Conservation (phyloP, 768 basidiomycete genomes). For the Mycena epipterygia region DNA sequence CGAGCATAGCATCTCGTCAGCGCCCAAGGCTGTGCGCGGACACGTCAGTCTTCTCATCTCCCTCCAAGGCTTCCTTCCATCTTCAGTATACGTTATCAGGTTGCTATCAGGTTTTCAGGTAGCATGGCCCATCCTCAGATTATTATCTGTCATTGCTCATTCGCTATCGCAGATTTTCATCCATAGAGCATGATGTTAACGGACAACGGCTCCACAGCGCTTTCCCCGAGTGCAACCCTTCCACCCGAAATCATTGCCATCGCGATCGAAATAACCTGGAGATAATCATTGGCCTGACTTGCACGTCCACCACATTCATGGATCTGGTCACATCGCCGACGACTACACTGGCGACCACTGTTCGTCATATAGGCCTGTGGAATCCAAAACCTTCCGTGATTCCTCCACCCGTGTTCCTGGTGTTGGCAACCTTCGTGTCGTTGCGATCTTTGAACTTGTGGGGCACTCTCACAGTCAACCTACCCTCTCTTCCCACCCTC, state of each 20-base stretch:
- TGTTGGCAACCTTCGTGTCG: neutral
- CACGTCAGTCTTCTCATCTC: too few relatives aligned
- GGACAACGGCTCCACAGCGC: too few relatives aligned
- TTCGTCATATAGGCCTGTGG: neutral
- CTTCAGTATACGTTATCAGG: too few relatives aligned
- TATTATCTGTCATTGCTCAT: too few relatives aligned
- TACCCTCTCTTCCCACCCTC: neutral
- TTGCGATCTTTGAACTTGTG: neutral
- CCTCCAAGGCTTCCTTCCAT: too few relatives aligned
- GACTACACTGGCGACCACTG: neutral
- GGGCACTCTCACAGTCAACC: neutral
- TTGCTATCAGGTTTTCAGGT: too few relatives aligned
- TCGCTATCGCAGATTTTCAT: too few relatives aligned
- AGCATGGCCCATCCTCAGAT: too few relatives aligned
- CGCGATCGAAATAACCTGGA: neutral
- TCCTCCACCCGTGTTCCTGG: neutral
- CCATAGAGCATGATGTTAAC: too few relatives aligned
- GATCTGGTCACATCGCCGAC: neutral
- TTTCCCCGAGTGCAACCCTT: too few relatives aligned
- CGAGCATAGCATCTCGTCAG: too few relatives aligned
- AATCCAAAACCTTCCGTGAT: neutral
- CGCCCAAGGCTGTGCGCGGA: too few relatives aligned
- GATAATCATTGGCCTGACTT: neutral
- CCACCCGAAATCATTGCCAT: neutral
- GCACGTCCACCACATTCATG: neutral